These are phyloP conservation scores for Leccinum fuscescens DNA, from an alignment of 1,284 basidiomycete species.

Conservation along the genomic window DNA sequence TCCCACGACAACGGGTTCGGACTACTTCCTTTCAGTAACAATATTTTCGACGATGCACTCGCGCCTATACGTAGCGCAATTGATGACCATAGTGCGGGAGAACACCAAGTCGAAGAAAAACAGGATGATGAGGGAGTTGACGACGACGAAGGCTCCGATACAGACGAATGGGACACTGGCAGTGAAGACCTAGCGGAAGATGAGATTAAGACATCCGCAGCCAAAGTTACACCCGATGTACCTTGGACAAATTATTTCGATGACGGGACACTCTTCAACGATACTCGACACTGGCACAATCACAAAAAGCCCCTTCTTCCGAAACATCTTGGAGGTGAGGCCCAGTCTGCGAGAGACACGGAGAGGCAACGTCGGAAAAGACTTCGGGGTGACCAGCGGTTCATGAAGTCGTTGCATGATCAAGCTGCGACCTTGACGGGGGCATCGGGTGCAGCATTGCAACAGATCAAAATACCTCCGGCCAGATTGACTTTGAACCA, in stretches of 20 bases:
- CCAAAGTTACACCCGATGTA: background rate
- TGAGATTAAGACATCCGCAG: background rate
- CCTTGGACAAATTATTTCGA: slow-evolving; percentile 30
- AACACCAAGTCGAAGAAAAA: background rate
- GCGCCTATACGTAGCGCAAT: slow-evolving; percentile 36
- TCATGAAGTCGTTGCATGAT: slow-evolving; percentile 53
- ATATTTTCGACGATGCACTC: slow-evolving; percentile 49
- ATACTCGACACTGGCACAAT: slow-evolving; percentile 61
- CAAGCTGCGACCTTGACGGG: slow-evolving; percentile 65
- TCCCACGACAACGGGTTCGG: slow-evolving; percentile 14
- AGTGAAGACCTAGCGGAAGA: slow-evolving; percentile 17
- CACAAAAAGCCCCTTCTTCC: slow-evolving; percentile 49
- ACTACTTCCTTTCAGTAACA: slow-evolving; percentile 52
- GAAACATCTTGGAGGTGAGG: slow-evolving; percentile 51
- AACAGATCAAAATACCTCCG: slow-evolving; percentile 51
- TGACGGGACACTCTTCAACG: slow-evolving; percentile 47
- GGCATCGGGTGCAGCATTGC: slow-evolving; percentile 50
- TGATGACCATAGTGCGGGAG: slow-evolving; percentile 11
- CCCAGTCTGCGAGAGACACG: slow-evolving; percentile 28
- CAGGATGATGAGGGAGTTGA: slow-evolving; percentile 19
- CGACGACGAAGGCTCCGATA: slow-evolving; percentile 1
- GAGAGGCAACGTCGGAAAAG: slow-evolving; percentile 38
- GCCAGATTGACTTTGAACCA: slow-evolving; percentile 23
- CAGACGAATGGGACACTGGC: slow-evolving; percentile 28
- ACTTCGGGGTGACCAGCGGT: slow-evolving; percentile 49